These are phyloP conservation scores for Fraxinus pennsylvanica DNA, from an alignment of 257 asterid species.

Conservation along the genomic window DNA sequence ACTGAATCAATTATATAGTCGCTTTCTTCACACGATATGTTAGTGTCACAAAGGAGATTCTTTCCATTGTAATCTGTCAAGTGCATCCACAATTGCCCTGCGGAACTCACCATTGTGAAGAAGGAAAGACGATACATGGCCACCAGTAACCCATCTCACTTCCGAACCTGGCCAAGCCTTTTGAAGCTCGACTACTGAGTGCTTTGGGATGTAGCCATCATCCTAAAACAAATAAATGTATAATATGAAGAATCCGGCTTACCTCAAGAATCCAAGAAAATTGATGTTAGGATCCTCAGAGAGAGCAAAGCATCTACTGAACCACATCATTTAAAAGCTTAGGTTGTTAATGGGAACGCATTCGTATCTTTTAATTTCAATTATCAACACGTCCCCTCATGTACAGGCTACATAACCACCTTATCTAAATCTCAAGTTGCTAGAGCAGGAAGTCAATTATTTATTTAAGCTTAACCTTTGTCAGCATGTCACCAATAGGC, in stretches of 20 bases:
- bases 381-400: background rate
- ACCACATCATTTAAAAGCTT: background rate
- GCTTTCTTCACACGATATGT: slow-evolving; percentile 15
- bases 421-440: background rate
- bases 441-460: background rate
- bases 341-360: background rate
- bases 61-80: slow-evolving; percentile 77
- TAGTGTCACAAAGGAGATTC: slow-evolving; percentile 47
- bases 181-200: slow-evolving; percentile 85
- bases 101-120: slow-evolving; percentile 81
- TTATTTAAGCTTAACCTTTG: background rate
- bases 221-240: slow-evolving; percentile 45
- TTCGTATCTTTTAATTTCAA: background rate
- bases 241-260: background rate
- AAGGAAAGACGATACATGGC: slow-evolving; percentile 88
- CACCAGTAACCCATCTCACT: slow-evolving; percentile 95
- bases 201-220: slow-evolving; percentile 91
- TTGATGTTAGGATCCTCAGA: background rate
- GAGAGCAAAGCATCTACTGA: background rate
- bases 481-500: background rate
- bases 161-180: slow-evolving; percentile 99
- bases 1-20: slow-evolving; percentile 7
- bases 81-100: slow-evolving; percentile 79
- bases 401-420: background rate
- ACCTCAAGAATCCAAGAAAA: slow-evolving; percentile 7